These are phyloP conservation scores for Schizonepeta tenuifolia DNA, from an alignment of 257 asterid genomes.

Conservation along the genomic window DNA sequence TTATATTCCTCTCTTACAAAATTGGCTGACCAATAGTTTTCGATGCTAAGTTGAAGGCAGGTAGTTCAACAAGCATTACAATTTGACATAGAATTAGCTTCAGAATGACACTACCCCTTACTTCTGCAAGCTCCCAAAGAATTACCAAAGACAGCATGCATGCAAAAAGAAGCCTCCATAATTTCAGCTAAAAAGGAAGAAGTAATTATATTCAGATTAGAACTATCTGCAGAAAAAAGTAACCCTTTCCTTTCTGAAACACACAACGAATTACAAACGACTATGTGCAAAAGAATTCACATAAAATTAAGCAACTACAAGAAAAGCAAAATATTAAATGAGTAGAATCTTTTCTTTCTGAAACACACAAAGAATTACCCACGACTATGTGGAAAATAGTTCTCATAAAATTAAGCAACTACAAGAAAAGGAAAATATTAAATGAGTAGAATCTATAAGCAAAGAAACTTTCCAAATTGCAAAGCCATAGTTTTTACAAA, in stretches of 20 bases:
- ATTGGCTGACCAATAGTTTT: background rate
- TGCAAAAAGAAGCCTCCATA: slow-evolving; percentile 19
- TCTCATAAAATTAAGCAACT: background rate
- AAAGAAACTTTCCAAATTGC: slow-evolving; percentile 8
- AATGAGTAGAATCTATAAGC: slow-evolving; percentile 6
- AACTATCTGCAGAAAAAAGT: background rate
- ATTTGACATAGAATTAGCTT: background rate
- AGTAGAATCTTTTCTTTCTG: background rate
- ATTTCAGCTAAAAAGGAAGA: slow-evolving; percentile 17
- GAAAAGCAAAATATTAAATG: background rate
- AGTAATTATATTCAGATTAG: background rate
- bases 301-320: background rate
- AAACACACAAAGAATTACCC: slow-evolving; percentile 7
- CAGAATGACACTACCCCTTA: background rate
- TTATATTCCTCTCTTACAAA: slow-evolving; percentile 19
- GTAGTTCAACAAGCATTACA: slow-evolving; percentile 4
- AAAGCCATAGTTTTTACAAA: background rate
- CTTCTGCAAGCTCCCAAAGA: slow-evolving; percentile 15
- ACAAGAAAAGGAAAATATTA: background rate
- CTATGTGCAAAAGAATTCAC: slow-evolving; percentile 3
- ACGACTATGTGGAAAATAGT: slow-evolving; percentile 1
- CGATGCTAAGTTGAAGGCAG: slow-evolving; percentile 16
- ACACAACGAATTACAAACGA: background rate
- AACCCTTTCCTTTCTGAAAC: slow-evolving; percentile 21
- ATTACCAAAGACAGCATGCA: slow-evolving; percentile 26